These are phyloP conservation scores for Citrus maxima DNA, from an alignment of 345 rosid species.

Conservation along the genomic window DNA sequence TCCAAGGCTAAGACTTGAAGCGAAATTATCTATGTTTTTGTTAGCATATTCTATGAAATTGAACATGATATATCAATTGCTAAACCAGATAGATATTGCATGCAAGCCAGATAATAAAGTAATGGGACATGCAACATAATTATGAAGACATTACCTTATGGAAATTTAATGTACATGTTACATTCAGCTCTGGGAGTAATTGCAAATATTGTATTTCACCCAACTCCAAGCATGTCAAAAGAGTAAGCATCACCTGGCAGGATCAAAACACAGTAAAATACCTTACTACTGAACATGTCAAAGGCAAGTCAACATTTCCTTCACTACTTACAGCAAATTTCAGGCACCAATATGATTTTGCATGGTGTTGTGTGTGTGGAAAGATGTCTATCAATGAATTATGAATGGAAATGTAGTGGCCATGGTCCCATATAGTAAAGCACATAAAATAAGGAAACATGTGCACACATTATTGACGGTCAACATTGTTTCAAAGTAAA, in stretches of 20 bases:
- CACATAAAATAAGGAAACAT: not conserved
- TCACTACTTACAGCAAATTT: not conserved
- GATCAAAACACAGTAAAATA: slow-evolving; percentile 11
- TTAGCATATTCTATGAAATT: not conserved
- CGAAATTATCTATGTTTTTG: not conserved
- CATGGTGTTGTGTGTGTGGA: not conserved
- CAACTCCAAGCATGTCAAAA: slow-evolving; percentile 86
- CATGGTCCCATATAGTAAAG: not conserved
- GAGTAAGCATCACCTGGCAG: slow-evolving; percentile 86
- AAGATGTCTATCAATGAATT: not conserved
- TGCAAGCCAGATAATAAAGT: not conserved
- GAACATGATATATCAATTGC: not conserved
- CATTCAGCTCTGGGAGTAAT: slow-evolving; percentile 67
- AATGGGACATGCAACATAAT: not conserved
- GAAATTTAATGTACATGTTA: slow-evolving; percentile 80
- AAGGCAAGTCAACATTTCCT: not conserved
- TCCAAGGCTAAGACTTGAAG: not conserved
- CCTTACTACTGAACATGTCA: not conserved
- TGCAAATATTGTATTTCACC: slow-evolving; percentile 78
- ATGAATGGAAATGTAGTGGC: not conserved
- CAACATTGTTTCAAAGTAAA: not conserved
- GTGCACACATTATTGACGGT: not conserved
- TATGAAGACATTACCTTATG: slow-evolving; percentile 58
- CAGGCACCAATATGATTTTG: slow-evolving; percentile 1
- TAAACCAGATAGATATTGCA: not conserved